These are phyloP conservation scores for Geotrichum europaeum DNA, from an alignment of 1,139 yeast species.

Conservation along the genomic window DNA sequence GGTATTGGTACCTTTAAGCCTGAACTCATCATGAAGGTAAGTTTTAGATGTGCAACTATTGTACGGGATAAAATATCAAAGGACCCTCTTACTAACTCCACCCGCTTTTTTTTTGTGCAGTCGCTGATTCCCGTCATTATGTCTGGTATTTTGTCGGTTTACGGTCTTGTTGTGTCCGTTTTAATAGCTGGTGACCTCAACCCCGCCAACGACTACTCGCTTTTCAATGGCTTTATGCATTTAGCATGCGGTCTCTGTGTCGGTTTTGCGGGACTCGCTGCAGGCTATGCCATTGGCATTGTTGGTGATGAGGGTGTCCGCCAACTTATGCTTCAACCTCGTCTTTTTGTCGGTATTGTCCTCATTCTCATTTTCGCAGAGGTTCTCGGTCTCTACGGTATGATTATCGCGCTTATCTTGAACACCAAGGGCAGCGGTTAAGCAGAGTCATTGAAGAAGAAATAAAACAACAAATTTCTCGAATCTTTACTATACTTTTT, in stretches of 20 bases:
- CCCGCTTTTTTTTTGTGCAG: conserved; percentile 35
- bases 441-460: neutral
- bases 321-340: conserved; percentile 93
- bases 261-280: conserved; percentile 92
- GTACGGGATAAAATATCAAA: neutral
- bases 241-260: conserved; percentile 97
- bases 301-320: conserved; percentile 99
- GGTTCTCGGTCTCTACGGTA: conserved; percentile 77
- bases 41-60: neutral
- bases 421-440: conserved; percentile 40
- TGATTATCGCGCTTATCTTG: conserved; percentile 93
- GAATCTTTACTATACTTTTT: neutral
- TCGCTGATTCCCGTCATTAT: conserved; percentile 76
- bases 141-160: conserved; percentile 99
- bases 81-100: neutral
- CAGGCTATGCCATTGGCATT: conserved; percentile 97
- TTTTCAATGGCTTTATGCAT: conserved; percentile 96
- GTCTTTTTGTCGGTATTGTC: conserved; percentile 80
- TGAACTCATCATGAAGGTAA: conserved; percentile 32
- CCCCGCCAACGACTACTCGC: conserved; percentile 76
- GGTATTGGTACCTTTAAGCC: conserved; percentile 44
- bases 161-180: conserved; percentile 95
- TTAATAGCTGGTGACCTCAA: conserved; percentile 70
- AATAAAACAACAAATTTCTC: neutral
- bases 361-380: conserved; percentile 96